These are phyloP conservation scores for Nitzschia sp. DNA, from an alignment of 108 stramenopile genomes.

Conservation along the genomic window DNA sequence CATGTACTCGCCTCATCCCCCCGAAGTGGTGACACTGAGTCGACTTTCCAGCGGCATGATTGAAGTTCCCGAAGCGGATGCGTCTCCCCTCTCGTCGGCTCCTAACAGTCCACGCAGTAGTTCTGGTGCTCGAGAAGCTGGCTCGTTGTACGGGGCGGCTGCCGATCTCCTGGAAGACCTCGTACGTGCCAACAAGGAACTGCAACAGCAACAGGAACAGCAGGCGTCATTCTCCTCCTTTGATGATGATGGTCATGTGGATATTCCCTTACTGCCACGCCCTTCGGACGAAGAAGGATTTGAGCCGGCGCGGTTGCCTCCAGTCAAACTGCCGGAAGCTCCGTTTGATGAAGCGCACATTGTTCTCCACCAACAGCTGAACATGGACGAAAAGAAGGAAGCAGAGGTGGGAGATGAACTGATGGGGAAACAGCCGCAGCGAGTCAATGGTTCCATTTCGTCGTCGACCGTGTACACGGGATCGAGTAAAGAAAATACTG, in stretches of 20 bases:
- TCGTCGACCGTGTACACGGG: background rate
- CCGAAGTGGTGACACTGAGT: conserved; percentile 26
- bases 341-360: conserved; percentile 14
- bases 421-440: conserved; percentile 9
- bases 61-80: conserved; percentile 5
- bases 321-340: conserved; percentile 6
- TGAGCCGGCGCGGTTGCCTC: background rate
- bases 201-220: conserved; percentile 10
- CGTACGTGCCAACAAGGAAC: background rate
- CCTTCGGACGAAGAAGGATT: background rate
- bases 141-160: background rate
- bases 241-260: no score
- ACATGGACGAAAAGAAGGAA: conserved; percentile 4
- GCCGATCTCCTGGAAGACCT: background rate
- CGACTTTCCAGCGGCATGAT: background rate
- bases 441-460: background rate
- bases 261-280: no score
- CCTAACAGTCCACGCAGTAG: conserved; percentile 26
- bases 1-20: conserved; percentile 24
- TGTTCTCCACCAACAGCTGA: background rate
- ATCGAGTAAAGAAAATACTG: background rate
- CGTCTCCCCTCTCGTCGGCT: conserved; percentile 31
- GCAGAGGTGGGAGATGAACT: background rate
- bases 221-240: no score
- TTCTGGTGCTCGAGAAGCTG: background rate